Base-by-base conservation (phyloP, 106 monocot species). In the Allium sativum region DNA sequence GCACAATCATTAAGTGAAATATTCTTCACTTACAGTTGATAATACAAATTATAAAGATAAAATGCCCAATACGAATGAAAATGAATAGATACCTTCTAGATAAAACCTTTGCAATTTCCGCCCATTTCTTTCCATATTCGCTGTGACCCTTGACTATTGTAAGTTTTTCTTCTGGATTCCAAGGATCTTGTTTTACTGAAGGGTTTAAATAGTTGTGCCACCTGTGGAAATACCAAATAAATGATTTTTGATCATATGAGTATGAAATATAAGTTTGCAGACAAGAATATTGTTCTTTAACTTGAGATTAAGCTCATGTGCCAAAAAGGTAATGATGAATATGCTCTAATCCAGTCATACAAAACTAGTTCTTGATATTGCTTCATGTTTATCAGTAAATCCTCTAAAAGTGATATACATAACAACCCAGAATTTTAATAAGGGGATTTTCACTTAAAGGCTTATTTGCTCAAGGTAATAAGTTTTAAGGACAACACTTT, bases 201-300 rank as follows among this genome's bases (percentile, higher is more conserved):
- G 89, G 93, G 70, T 93, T 93, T 55, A 93, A 65, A 81, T 93
- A 89, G 78, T 93, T 93, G 61, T 93, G 93, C 93, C 93, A 93
- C 72, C 93, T 93, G 40, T 31, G 59, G 59, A 73, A 74, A 52
- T 31, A 16, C 18, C 22, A 10, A n/a, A 61, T 57, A 18, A 40
- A 8, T 54, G 8, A 70, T 51, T 46, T 10, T 21, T 59, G 59
- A 59, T 40, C 41, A 40, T 10, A 59, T 21, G 40, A 13, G 40
- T 4, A 56, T 15, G 21, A 21, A 56, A 21, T 10, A 18, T 21
- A 16, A 1, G 21, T 18, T n/a, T 3, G 20, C 56, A 59, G 8
- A 41, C 13, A 59, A 18, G 40, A 10, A 40, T 4, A 59, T 4
- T 41, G n/a, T 9, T 9, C 17, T 16, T 16, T 56, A 8, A 12